phyloP scores from a whole-genome alignment of 2,329 filamentous ascomycete genomes.

The Didymella keratinophila region DNA sequence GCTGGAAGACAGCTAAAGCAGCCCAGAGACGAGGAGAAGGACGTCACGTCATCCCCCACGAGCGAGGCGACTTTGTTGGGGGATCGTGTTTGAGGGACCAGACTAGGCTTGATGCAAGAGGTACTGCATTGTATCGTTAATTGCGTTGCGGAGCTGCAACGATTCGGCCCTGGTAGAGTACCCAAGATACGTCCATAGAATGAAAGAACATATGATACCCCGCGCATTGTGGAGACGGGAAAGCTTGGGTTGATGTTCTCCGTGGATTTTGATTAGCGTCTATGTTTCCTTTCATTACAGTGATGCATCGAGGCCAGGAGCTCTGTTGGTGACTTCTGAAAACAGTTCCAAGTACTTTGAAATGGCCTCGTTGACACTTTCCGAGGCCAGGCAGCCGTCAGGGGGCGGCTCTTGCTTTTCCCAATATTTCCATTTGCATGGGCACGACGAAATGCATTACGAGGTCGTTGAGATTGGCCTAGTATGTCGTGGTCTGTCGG shows the following conservation, averaged over 20 bases:
- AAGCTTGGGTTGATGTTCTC: neutral
- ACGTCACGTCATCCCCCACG: neutral
- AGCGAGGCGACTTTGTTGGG: neutral
- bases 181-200: neutral
- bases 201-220: neutral
- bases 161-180: neutral
- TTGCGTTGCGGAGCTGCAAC: neutral
- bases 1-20: neutral
- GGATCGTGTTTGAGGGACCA: neutral
- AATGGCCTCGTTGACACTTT: too few relatives aligned
- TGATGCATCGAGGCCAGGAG: neutral
- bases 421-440: neutral
- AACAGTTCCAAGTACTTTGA: too few relatives aligned
- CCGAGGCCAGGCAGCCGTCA: neutral
- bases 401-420: neutral
- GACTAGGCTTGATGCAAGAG: too few relatives aligned
- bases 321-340: neutral
- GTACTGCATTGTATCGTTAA: neutral
- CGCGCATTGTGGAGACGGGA: neutral
- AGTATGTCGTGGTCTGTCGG: slow-evolving; percentile 34
- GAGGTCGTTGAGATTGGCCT: neutral
- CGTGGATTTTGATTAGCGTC: neutral
- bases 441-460: neutral
- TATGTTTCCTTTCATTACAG: neutral
- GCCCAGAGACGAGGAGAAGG: neutral